Base-by-base conservation (phyloP, 371 early-diverging fungal genomes). In the Apophysomyces trapeziformis region DNA sequence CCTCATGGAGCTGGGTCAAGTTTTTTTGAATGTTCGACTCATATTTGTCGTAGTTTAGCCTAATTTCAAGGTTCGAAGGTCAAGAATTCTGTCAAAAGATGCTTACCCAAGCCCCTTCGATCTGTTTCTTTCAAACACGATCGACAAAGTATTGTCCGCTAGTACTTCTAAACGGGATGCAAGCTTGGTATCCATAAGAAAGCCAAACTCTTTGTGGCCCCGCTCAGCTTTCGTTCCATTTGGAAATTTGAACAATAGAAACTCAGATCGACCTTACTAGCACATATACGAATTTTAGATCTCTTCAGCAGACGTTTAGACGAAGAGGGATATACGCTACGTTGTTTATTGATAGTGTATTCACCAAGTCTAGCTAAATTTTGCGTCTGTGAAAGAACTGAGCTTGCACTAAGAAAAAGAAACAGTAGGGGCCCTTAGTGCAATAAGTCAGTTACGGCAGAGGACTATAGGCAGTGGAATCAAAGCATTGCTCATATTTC, bases 91-190 rank as follows among this genome's bases (percentile, higher is more conserved):
- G 26, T 4, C 59, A 38, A 38, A 1, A 3, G 12, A 36, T 3
- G 60, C 38, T 60, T 79, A 79, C 82, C 74, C 83, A 44, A 87
- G 73, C 38, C 81, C 76, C 56, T 73, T 79, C 60, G 88, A 80
- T 60, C 86, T 73, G 72, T 88, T 89, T 18, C 85, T 72, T 71
- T 92, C 92, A 64, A 81, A 83, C 16, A 90, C 79, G 32, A 78
- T 78, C 7, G 86, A 73, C 12, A 88, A 66, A 13, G 88, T 85
- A 68, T 89, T 89, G 63, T 90, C 90, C 8, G 87, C 86, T 56
- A 89, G 72, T 56, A 85, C 66, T 57, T 80, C 82, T 16, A 87
- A 76, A 57, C 80, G 80, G 38, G 85, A 78, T 60, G 82, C 83
- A 59, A 85, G 79, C 60, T 76, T 85, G 60, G 79, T 70, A 61